Conservation (phyloP, 176 grass and related monocot species). For the Avena sativa region DNA sequence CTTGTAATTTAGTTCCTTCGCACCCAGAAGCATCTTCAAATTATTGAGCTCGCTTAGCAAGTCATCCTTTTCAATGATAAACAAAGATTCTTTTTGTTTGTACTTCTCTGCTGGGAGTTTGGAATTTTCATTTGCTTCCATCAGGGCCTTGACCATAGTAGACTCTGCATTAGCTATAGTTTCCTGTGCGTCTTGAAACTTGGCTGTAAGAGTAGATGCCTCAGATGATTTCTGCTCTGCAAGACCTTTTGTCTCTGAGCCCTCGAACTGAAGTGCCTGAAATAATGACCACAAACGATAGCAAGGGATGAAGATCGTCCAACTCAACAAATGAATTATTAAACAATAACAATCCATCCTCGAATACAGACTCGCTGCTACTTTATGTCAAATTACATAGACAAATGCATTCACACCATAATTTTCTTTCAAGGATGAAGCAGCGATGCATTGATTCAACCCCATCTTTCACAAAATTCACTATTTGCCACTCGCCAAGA, state of each 20-base stretch:
- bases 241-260: constrained; percentile 64
- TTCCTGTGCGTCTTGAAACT: constrained; percentile 76
- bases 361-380: background rate
- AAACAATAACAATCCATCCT: background rate
- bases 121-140: constrained; percentile 67
- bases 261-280: constrained; percentile 65
- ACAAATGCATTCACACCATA: background rate
- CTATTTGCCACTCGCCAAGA: background rate
- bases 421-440: background rate
- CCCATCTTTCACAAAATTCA: background rate
- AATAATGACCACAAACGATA: constrained; percentile 21
- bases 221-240: constrained; percentile 71
- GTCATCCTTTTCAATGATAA: constrained; percentile 50
- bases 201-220: constrained; percentile 61
- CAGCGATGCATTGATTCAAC: background rate
- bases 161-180: constrained; percentile 74
- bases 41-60: constrained; percentile 56
- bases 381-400: background rate
- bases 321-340: constrained; percentile 2
- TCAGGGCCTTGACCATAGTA: constrained; percentile 72
- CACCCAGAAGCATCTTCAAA: constrained; percentile 54
- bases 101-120: constrained; percentile 64
- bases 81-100: constrained; percentile 56
- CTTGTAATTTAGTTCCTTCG: constrained; percentile 64
- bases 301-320: constrained; percentile 2